phyloP scores from a whole-genome alignment of 192 early-diverging fungal genomes.

The Gorgonomyces haynaldii region DNA sequence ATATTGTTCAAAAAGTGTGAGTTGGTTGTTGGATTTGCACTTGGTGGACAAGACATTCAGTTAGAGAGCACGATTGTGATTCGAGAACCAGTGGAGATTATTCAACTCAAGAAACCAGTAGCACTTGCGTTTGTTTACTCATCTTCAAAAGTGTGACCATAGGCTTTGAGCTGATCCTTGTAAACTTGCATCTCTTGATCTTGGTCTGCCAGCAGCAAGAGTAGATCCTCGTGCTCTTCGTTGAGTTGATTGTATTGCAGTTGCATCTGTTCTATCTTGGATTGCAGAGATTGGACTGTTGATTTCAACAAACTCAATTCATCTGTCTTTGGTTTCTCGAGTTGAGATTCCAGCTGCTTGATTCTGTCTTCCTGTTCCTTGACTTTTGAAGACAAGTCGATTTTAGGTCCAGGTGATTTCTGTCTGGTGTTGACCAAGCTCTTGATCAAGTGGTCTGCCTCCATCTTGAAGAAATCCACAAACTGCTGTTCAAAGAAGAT shows the following conservation, averaged over 20 bases:
- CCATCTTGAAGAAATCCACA: constrained; percentile 3
- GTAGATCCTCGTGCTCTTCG: constrained; percentile 73
- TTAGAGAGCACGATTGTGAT: no score
- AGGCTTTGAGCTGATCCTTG: constrained; percentile 34
- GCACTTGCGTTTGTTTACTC: constrained; percentile 4
- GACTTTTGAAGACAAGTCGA: constrained; percentile 7
- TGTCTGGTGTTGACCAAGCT: constrained; percentile 9
- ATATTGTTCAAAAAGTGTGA: no score
- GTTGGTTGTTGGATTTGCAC: no score
- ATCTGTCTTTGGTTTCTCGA: no score
- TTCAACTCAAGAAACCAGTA: no score
- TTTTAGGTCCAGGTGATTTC: constrained; percentile 7
- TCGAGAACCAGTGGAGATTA: no score
- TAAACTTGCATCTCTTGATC: constrained; percentile 53
- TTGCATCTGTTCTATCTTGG: no score
- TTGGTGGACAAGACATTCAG: no score
- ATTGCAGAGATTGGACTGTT: background rate
- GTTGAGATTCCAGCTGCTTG: background rate
- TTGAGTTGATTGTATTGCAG: constrained; percentile 33
- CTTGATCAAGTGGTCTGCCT: constrained; percentile 11
- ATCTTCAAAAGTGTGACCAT: constrained; percentile 34
- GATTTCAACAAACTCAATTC: background rate
- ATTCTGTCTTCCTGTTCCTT: constrained; percentile 9
- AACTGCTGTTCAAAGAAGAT: constrained; percentile 1
- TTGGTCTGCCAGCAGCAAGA: constrained; percentile 75